These are phyloP conservation scores for Nicotiana rustica DNA, from an alignment of 305 asterid species.

Conservation along the genomic window DNA sequence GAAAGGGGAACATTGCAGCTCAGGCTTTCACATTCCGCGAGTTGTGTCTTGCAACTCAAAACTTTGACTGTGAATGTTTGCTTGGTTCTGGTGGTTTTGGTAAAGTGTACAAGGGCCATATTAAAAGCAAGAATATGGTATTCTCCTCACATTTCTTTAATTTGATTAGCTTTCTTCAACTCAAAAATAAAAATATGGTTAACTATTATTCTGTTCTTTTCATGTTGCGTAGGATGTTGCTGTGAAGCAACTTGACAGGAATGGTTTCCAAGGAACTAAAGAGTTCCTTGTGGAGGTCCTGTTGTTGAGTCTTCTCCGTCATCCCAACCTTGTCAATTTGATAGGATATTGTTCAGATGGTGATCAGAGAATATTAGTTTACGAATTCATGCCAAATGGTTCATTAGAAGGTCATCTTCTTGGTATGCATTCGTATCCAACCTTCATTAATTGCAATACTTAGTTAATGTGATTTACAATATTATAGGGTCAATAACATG, in stretches of 20 bases:
- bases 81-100: constrained; percentile 97
- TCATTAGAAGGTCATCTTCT: constrained; percentile 87
- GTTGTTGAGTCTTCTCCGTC: constrained; percentile 79
- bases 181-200: not conserved
- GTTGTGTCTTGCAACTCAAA: constrained; percentile 56
- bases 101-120: constrained; percentile 75
- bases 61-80: constrained; percentile 56
- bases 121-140: constrained; percentile 46
- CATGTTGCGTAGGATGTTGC: constrained; percentile 69
- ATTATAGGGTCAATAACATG: not conserved
- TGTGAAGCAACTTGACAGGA: constrained; percentile 80
- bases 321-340: constrained; percentile 79
- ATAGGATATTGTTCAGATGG: constrained; percentile 92
- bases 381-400: constrained; percentile 77
- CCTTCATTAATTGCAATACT: constrained; percentile 59
- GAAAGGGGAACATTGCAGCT: constrained; percentile 69
- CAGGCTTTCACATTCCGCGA: constrained; percentile 68
- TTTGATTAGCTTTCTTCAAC: not conserved
- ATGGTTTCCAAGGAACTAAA: constrained; percentile 89
- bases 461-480: constrained; percentile 32
- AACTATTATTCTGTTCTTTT: not conserved
- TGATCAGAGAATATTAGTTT: constrained; percentile 71
- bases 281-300: constrained; percentile 90
- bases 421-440: constrained; percentile 60
- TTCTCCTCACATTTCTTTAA: not conserved